Conservation (phyloP, 2,329 filamentous ascomycete genomes). For the Penicillium sp. region DNA sequence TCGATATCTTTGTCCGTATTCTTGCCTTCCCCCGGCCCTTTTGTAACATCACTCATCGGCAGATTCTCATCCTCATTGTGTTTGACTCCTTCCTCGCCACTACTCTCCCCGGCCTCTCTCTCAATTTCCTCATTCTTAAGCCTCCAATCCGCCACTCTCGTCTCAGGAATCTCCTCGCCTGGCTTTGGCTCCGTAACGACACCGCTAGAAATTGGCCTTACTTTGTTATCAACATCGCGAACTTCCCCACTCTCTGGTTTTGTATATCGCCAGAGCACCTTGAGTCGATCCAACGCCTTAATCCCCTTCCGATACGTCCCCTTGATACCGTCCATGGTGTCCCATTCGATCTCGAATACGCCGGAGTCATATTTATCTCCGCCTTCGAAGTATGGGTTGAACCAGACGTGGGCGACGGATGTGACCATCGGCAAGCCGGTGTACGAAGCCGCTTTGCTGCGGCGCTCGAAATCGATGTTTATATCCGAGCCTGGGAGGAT, state of each 20-base stretch:
- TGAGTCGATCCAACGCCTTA: constrained; percentile 77
- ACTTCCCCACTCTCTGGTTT: constrained; percentile 19
- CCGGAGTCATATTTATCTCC: constrained; percentile 72
- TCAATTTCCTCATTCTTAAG: constrained; percentile 50
- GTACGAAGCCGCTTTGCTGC: constrained; percentile 74
- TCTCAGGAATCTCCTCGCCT: constrained; percentile 73
- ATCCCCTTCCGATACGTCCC: constrained; percentile 83
- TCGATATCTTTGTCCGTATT: background rate
- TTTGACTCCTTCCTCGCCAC: constrained; percentile 19
- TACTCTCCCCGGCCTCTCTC: constrained; percentile 8
- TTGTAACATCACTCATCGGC: constrained; percentile 2
- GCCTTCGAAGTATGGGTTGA: constrained; percentile 93
- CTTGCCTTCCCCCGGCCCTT: background rate
- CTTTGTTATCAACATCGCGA: background rate
- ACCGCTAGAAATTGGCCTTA: background rate
- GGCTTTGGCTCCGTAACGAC: constrained; percentile 66
- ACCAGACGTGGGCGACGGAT: constrained; percentile 93
- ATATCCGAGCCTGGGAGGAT: constrained; percentile 81
- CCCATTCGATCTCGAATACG: constrained; percentile 73
- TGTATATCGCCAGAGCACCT: constrained; percentile 77
- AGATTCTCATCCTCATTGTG: constrained; percentile 22
- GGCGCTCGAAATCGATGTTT: constrained; percentile 86
- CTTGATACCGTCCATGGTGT: constrained; percentile 91
- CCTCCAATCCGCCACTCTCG: constrained; percentile 75
- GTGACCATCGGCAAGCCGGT: constrained; percentile 86